Evolutionary conservation across 805 yeast genomes (phyloP).

Genomic region (Metschnikowia baotianmanensis): DNA sequence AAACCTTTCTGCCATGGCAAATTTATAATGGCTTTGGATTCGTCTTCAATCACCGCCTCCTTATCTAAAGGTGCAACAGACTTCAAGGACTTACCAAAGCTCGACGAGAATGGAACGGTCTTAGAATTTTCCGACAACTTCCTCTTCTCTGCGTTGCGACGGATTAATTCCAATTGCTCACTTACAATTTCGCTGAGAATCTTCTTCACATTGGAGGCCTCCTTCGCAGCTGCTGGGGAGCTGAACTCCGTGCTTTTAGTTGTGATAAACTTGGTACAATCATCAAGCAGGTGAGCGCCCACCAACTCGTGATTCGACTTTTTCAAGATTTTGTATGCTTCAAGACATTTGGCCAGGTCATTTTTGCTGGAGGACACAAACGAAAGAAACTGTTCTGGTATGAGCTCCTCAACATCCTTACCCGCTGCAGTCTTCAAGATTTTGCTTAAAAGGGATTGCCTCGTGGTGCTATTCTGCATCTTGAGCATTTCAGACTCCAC

Average conservation of each 20-base stretch:
- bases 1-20: constrained; percentile 80
- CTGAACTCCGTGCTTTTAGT: constrained; percentile 36
- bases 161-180: constrained; percentile 31
- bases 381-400: constrained; percentile 18
- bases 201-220: constrained; percentile 34
- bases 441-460: constrained; percentile 45
- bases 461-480: constrained; percentile 40
- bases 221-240: constrained; percentile 29
- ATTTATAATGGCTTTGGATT: constrained; percentile 45
- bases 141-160: constrained; percentile 26
- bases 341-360: constrained; percentile 37
- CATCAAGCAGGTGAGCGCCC: constrained; percentile 17
- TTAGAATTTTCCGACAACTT: constrained; percentile 29
- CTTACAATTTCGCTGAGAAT: constrained; percentile 36
- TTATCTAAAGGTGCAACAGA: constrained; percentile 40
- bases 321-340: constrained; percentile 28
- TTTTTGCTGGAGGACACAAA: constrained; percentile 13
- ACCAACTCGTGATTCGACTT: constrained; percentile 29
- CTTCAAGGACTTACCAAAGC: constrained; percentile 25
- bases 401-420: constrained; percentile 23
- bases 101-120: constrained; percentile 28
- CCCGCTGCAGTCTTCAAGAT: constrained; percentile 36
- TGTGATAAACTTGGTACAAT: constrained; percentile 26
- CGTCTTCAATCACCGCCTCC: constrained; percentile 51
- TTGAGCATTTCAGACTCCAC: constrained; percentile 44